Base-by-base conservation (phyloP, 1,139 yeast species). In the Candida neerlandica region DNA sequence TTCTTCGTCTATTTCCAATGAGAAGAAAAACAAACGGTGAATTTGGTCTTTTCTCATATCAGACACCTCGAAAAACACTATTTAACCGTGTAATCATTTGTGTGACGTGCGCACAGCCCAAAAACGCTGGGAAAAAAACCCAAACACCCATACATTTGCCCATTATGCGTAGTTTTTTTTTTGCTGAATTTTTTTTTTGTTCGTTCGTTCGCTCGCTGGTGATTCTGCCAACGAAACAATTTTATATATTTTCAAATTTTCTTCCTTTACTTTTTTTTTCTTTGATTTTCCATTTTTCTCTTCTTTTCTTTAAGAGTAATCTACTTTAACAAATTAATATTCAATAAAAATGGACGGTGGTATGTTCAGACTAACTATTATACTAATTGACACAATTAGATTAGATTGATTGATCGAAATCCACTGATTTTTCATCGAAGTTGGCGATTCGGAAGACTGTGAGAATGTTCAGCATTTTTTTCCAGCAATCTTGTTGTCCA, bases 271-370 rank as follows among this genome's bases (percentile, higher is more conserved):
- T 37, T 48, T 37, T 40, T 40, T 50, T 46, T 46, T 45, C 41
- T 40, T 29, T 32, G 15, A 12, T 45, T 46, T 45, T 26, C 37
- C 29, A 29, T 14, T 41, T 32, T 40, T 45, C 14, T 39, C 35
- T 34, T 37, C 35, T 44, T 44, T 44, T 32, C 34, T 33, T 33
- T 19, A 19, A 18, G 27, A 30, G 18, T 41, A 21, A 12, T 34
- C 43, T 27, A 41, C 26, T 39, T 41, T 21, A 39, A 45, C 44
- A 32, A 18, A 21, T 45, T 21, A 41, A 44, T 44, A 37, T n/a
- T 32, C 26, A 26, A 43, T 34, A 41, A 18, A 69, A 62, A 73
- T 73, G 78, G 78, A 73, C 77, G 78, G 78, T 67, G 78, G 78
- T 73, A 73, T 70, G 78, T 73, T 42, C 23, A 12, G 10, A 23